These are phyloP conservation scores for Malassezia yamatoensis DNA, from an alignment of 1,284 basidiomycete genomes.

Conservation along the genomic window DNA sequence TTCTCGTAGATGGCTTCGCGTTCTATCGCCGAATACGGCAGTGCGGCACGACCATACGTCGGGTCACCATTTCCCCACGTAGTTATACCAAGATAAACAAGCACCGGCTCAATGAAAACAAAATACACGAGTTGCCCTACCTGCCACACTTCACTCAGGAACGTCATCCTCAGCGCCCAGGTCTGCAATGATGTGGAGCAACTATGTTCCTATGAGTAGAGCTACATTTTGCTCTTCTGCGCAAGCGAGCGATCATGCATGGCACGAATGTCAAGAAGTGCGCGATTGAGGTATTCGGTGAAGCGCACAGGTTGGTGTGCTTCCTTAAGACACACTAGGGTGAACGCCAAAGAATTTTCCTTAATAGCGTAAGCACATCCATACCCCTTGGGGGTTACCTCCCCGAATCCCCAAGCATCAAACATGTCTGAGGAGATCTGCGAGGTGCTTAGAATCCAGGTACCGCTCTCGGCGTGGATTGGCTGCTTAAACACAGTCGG, in stretches of 20 bases:
- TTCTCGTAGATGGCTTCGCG: slow-evolving; percentile 39
- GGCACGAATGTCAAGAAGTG: slow-evolving; percentile 46
- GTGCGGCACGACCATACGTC: slow-evolving; percentile 32
- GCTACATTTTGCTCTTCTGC: slow-evolving; percentile 17
- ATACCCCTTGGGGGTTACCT: slow-evolving; percentile 80
- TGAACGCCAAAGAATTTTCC: slow-evolving; percentile 78
- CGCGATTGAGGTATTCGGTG: slow-evolving; percentile 48
- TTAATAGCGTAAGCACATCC: slow-evolving; percentile 87
- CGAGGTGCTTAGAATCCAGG: slow-evolving; percentile 88
- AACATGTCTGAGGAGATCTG: slow-evolving; percentile 73
- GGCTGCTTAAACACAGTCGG: slow-evolving; percentile 72
- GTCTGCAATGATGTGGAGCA: too few species aligned
- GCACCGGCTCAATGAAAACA: slow-evolving; percentile 37
- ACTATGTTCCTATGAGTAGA: too few species aligned
- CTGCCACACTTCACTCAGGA: background rate
- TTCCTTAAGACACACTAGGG: slow-evolving; percentile 68
- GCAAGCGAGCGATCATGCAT: slow-evolving; percentile 33
- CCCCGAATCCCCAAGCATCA: slow-evolving; percentile 94
- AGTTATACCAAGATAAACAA: slow-evolving; percentile 28
- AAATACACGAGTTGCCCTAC: slow-evolving; percentile 16
- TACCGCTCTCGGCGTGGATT: slow-evolving; percentile 61
- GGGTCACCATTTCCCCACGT: slow-evolving; percentile 34
- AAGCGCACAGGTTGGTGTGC: slow-evolving; percentile 53
- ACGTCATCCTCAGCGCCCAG: background rate
- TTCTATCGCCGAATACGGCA: slow-evolving; percentile 31